Conservation (phyloP, 2,329 filamentous ascomycete genomes). For the Rutstroemia sp. region DNA sequence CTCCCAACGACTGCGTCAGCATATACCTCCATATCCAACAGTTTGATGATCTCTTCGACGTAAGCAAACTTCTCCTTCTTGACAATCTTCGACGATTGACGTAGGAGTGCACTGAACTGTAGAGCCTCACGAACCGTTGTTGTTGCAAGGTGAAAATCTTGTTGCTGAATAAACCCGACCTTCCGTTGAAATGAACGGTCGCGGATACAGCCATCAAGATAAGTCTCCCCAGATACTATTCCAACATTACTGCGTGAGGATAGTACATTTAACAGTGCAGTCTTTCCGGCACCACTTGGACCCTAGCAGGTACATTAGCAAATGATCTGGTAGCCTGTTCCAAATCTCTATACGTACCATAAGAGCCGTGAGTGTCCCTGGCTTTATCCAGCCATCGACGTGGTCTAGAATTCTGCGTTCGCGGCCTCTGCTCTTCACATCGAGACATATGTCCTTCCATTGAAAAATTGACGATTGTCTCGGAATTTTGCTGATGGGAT, state of each 20-base stretch:
- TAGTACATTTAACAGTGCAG: constrained; percentile 74
- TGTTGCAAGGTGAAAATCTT: constrained; percentile 80
- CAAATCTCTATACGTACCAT: constrained; percentile 37
- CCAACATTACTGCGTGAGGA: constrained; percentile 79
- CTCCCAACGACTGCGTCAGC: constrained; percentile 88
- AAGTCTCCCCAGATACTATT: constrained; percentile 78
- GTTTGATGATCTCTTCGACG: constrained; percentile 82
- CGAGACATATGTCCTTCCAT: constrained; percentile 50
- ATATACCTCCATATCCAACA: constrained; percentile 84
- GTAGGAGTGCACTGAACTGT: constrained; percentile 75
- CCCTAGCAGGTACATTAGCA: constrained; percentile 10
- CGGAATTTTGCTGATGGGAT: constrained; percentile 1
- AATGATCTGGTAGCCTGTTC: background rate
- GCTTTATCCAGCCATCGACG: constrained; percentile 65
- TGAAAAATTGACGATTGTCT: constrained; percentile 15
- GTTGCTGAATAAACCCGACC: constrained; percentile 65
- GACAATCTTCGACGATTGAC: constrained; percentile 68
- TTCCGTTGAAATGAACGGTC: constrained; percentile 74
- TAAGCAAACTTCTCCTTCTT: constrained; percentile 75
- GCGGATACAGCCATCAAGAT: constrained; percentile 52
- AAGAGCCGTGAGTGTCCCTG: constrained; percentile 59
- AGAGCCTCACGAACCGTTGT: constrained; percentile 84
- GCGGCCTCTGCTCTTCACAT: constrained; percentile 61
- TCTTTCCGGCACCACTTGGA: constrained; percentile 65
- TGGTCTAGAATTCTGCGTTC: constrained; percentile 56